Percentiles rank a stretch among this genome's conserved stretches.
These are phyloP conservation scores for Penicillium egyptiacum DNA, from an alignment of 495 filamentous ascomycete genomes.

Conservation along the genomic window DNA sequence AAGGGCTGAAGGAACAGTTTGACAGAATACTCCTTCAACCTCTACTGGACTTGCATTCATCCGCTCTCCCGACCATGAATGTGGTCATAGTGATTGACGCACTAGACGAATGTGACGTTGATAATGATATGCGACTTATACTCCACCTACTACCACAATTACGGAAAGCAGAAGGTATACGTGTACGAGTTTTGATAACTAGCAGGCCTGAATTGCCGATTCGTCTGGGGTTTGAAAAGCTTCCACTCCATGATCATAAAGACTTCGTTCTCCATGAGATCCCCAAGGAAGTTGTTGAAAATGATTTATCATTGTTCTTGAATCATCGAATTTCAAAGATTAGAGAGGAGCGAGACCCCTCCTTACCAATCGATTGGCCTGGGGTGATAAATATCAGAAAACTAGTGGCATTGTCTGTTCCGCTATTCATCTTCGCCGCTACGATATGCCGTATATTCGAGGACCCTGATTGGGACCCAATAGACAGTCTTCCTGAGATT, in stretches of 20 bases:
- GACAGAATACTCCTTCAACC: no score
- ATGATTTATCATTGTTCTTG: slow-evolving; percentile 28
- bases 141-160: slow-evolving; percentile 31
- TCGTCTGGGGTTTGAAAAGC: slow-evolving; percentile 25
- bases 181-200: slow-evolving; percentile 31
- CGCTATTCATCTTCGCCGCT: slow-evolving; percentile 33
- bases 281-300: slow-evolving; percentile 11
- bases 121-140: not conserved
- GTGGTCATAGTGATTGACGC: not conserved
- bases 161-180: not conserved
- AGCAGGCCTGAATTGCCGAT: slow-evolving; percentile 50
- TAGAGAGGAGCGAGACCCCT: not conserved
- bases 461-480: slow-evolving; percentile 15
- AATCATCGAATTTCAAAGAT: slow-evolving; percentile 17
- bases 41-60: no score
- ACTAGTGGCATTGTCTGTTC: slow-evolving; percentile 18
- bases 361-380: slow-evolving; percentile 36
- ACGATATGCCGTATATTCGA: slow-evolving; percentile 32
- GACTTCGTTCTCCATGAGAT: slow-evolving; percentile 18
- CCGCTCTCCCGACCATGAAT: not conserved
- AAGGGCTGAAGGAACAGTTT: no score
- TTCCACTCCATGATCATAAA: slow-evolving; percentile 1
- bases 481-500: slow-evolving; percentile 17
- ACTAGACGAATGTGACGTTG: not conserved
- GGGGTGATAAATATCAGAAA: slow-evolving; percentile 15